These are phyloP conservation scores for Fusarium palustre DNA, from an alignment of 2,329 filamentous ascomycete genomes.

Conservation along the genomic window DNA sequence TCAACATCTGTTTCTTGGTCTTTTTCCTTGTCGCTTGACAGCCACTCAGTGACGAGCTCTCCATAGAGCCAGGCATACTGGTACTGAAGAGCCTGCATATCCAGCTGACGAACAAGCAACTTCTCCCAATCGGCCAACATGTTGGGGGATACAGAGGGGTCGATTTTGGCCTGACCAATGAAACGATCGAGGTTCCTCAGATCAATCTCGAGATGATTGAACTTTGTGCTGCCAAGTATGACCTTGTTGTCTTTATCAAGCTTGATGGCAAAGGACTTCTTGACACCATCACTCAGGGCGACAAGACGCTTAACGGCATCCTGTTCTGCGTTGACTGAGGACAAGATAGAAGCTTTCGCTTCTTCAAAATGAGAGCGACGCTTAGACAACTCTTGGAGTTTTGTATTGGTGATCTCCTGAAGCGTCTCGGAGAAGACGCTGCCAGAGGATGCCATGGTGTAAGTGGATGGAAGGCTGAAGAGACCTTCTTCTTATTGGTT, in stretches of 20 bases:
- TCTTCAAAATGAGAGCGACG: slow-evolving; percentile 54
- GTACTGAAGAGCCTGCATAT: slow-evolving; percentile 57
- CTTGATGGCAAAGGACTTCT: slow-evolving; percentile 51
- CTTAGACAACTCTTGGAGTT: slow-evolving; percentile 58
- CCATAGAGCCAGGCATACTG: slow-evolving; percentile 60
- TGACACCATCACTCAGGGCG: slow-evolving; percentile 53
- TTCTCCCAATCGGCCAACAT: slow-evolving; percentile 52
- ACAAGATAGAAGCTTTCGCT: slow-evolving; percentile 49
- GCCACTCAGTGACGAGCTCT: slow-evolving; percentile 61
- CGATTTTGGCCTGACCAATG: slow-evolving; percentile 54
- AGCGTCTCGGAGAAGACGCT: slow-evolving; percentile 59
- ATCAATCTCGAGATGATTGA: slow-evolving; percentile 48
- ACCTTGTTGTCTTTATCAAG: slow-evolving; percentile 47
- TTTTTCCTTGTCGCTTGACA: slow-evolving; percentile 48
- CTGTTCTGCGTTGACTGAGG: slow-evolving; percentile 45
- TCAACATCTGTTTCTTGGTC: slow-evolving; percentile 36
- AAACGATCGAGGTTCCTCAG: slow-evolving; percentile 57
- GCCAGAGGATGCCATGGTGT: slow-evolving; percentile 45
- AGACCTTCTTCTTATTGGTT: not conserved
- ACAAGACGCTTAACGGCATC: slow-evolving; percentile 49
- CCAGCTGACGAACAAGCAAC: slow-evolving; percentile 53
- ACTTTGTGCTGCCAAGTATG: slow-evolving; percentile 37
- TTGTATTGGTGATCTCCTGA: slow-evolving; percentile 58
- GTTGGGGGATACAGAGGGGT: slow-evolving; percentile 55
- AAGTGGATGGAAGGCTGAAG: slow-evolving; percentile 1